phyloP scores from a whole-genome alignment of 176 grass and related monocot species.

The Eleusine coracana region DNA sequence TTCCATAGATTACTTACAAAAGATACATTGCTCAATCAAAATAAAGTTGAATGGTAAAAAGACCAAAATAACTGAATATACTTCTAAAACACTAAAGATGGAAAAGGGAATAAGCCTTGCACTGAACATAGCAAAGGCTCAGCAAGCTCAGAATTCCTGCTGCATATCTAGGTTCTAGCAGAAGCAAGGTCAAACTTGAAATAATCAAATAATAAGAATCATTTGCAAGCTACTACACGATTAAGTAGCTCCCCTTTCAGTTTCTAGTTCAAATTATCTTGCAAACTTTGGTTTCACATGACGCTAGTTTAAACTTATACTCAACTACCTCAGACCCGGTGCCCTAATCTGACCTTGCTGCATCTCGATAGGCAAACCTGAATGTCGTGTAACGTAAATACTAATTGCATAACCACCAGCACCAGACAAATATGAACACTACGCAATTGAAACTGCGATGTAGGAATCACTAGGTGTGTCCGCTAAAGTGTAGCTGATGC shows the following conservation, averaged over 20 bases:
- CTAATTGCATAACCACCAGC: background rate
- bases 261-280: slow-evolving; percentile 3
- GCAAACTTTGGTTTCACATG: background rate
- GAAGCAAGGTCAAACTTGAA: background rate
- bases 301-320: background rate
- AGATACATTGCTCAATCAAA: slow-evolving; percentile 18
- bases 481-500: background rate
- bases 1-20: background rate
- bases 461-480: background rate
- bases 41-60: background rate
- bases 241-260: background rate
- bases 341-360: background rate
- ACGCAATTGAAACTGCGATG: background rate
- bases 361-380: slow-evolving; percentile 1
- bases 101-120: background rate
- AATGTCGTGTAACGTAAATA: background rate
- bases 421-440: background rate
- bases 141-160: background rate
- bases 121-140: background rate
- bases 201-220: background rate
- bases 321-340: background rate
- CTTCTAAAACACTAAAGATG: slow-evolving; percentile 5
- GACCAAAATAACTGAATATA: background rate
- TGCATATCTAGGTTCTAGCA: background rate
- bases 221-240: slow-evolving; percentile 1